Percentiles rank a stretch among this genome's conserved stretches.
phyloP scores from a whole-genome alignment of 2,329 filamentous ascomycete species.

The Fragosphaeria purpurea region DNA sequence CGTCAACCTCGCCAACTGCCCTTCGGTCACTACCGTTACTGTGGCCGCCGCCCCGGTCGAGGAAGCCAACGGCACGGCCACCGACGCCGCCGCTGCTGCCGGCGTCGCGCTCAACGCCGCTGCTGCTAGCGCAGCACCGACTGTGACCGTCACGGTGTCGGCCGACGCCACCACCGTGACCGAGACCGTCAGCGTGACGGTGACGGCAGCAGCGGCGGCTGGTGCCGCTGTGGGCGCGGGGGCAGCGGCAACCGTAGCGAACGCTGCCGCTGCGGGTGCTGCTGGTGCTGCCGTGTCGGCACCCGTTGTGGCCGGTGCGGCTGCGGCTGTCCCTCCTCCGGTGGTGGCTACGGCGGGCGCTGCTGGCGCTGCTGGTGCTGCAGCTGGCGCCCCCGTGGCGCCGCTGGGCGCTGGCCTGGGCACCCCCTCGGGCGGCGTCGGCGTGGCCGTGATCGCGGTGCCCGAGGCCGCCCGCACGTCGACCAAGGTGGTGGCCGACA shows the following conservation, averaged over 20 bases:
- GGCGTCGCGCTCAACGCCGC: background rate
- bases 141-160: no score
- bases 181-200: conserved; percentile 1
- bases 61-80: background rate
- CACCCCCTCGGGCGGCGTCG: conserved; percentile 9
- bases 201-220: conserved; percentile 2
- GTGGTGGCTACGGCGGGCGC: conserved; percentile 8
- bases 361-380: conserved; percentile 11
- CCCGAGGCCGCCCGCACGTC: conserved; percentile 8
- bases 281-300: background rate
- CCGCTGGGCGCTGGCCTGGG: background rate
- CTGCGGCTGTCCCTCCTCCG: no score
- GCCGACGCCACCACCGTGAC: background rate
- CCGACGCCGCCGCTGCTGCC: background rate
- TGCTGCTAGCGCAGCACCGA: background rate
- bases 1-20: background rate
- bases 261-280: background rate
- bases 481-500: conserved; percentile 5
- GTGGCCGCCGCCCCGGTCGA: conserved; percentile 15
- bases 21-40: conserved; percentile 21
- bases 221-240: background rate
- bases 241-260: background rate
- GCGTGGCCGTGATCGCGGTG: conserved; percentile 13
- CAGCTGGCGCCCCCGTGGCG: background rate
- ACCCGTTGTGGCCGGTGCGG: no score